Evolutionary conservation across 1,284 basidiomycete species (phyloP).

Genomic region (Takashimella koratensis): DNA sequence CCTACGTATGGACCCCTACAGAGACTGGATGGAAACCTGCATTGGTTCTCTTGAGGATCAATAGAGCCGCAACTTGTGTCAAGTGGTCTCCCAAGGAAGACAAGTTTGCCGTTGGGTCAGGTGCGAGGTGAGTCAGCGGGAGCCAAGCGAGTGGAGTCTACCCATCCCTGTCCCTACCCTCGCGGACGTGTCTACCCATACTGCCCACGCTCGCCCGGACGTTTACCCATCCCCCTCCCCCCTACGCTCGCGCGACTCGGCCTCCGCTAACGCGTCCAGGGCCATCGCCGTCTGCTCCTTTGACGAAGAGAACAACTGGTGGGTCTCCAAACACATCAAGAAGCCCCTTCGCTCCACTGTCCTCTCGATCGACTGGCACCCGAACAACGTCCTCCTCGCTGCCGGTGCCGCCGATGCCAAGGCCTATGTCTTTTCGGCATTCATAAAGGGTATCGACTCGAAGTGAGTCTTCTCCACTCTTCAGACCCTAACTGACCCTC

Average conservation of each 20-base stretch:
- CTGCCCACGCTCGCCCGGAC: too few species aligned
- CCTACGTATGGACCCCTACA: conserved; percentile 93
- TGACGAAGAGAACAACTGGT: conserved; percentile 97
- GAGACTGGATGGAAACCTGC: conserved; percentile 92
- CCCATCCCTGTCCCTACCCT: too few species aligned
- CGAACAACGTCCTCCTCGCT: conserved; percentile 92
- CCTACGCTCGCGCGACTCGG: too few species aligned
- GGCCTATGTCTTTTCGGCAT: conserved; percentile 96
- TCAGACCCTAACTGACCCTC: not conserved
- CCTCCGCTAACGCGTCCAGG: too few species aligned
- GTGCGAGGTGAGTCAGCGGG: conserved; percentile 76
- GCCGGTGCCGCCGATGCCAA: conserved; percentile 93
- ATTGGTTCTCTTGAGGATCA: conserved; percentile 90
- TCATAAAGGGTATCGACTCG: conserved; percentile 98
- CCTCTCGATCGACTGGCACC: conserved; percentile 92
- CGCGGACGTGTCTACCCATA: too few species aligned
- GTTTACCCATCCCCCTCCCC: too few species aligned
- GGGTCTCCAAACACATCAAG: conserved; percentile 97
- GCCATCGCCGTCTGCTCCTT: conserved; percentile 93
- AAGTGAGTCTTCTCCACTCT: conserved; percentile 55
- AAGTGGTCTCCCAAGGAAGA: conserved; percentile 97
- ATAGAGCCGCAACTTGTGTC: conserved; percentile 91
- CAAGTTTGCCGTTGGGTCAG: conserved; percentile 97
- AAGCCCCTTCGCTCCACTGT: conserved; percentile 94
- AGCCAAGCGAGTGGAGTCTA: too few species aligned